A percentile compares a stretch with the other conserved stretches of the same genome.
phyloP scores from a whole-genome alignment of 805 yeast genomes.

The Yarrowia phangngaensis region DNA sequence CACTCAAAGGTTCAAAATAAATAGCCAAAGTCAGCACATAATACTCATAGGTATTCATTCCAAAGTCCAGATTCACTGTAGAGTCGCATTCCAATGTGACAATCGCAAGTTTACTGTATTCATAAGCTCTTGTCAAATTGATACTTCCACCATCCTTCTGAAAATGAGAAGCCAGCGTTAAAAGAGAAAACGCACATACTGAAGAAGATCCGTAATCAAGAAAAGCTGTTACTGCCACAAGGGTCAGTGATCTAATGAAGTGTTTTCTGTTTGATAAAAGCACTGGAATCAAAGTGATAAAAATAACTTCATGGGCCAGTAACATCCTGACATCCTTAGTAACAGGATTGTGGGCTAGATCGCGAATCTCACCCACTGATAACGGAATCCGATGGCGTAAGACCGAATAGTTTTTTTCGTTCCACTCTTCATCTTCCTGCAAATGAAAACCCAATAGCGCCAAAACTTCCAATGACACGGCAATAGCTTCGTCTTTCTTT shows the following conservation, averaged over 20 bases:
- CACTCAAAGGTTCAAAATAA: conserved; percentile 43
- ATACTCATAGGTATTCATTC: conserved; percentile 43
- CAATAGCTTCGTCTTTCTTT: conserved; percentile 39
- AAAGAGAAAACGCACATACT: conserved; percentile 42
- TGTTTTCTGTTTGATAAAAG: conserved; percentile 35
- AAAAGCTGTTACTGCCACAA: conserved; percentile 41
- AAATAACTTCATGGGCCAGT: conserved; percentile 44
- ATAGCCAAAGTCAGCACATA: conserved; percentile 46
- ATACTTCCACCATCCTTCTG: conserved; percentile 37
- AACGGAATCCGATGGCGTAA: conserved; percentile 41
- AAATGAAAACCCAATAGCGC: conserved; percentile 41
- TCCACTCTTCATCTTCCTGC: conserved; percentile 36
- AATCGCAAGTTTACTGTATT: conserved; percentile 44
- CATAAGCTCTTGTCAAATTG: conserved; percentile 43
- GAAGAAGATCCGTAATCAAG: conserved; percentile 44
- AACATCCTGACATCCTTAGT: conserved; percentile 37
- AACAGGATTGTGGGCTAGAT: conserved; percentile 33
- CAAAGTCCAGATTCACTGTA: conserved; percentile 40
- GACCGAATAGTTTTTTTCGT: conserved; percentile 32
- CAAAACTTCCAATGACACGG: conserved; percentile 41
- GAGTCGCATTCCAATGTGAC: conserved; percentile 40
- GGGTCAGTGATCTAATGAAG: conserved; percentile 40
- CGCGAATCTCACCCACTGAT: conserved; percentile 43
- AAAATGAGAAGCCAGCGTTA: conserved; percentile 41
- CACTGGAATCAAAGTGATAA: conserved; percentile 42